Percentiles rank a stretch among this genome's conserved stretches.
These are phyloP conservation scores for Diaporthe batatas DNA, from an alignment of 2,329 filamentous ascomycete species.

Conservation along the genomic window DNA sequence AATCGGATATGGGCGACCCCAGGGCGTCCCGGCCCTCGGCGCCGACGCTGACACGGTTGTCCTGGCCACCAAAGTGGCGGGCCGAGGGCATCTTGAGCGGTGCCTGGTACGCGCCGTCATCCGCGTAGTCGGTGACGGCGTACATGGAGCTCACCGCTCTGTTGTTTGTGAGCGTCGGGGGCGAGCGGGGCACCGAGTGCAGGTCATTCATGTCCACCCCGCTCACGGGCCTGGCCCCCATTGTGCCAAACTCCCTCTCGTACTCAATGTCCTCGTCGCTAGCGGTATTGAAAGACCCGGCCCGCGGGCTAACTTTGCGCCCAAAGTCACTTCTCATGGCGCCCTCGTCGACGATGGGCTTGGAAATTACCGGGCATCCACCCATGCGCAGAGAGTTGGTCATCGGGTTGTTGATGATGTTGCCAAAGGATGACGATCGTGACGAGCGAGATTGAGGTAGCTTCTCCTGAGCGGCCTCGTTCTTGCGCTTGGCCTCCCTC, in stretches of 20 bases:
- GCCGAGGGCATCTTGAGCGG: conserved; percentile 41
- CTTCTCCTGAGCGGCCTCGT: conserved; percentile 38
- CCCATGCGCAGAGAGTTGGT: conserved; percentile 33
- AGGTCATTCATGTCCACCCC: conserved; percentile 45
- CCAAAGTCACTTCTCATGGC: conserved; percentile 67
- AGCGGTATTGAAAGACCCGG: conserved; percentile 32
- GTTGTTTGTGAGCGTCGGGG: conserved; percentile 43
- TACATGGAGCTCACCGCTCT: conserved; percentile 42
- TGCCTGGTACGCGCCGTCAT: conserved; percentile 32
- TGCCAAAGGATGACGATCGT: conserved; percentile 58
- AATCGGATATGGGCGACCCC: conserved; percentile 39
- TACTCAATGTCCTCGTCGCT: conserved; percentile 38
- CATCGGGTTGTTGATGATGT: conserved; percentile 71
- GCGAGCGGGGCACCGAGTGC: conserved; percentile 33
- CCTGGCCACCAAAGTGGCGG: conserved; percentile 40
- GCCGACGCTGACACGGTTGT: conserved; percentile 42
- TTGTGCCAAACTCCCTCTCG: conserved; percentile 18
- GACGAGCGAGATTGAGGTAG: conserved; percentile 45
- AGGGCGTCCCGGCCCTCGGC: conserved; percentile 23
- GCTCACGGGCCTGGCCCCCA: conserved; percentile 34
- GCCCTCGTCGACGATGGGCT: conserved; percentile 62
- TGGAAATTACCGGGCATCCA: conserved; percentile 60
- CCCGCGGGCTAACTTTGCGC: conserved; percentile 51
- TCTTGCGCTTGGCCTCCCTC: conserved; percentile 47
- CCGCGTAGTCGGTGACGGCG: conserved; percentile 38